These are phyloP conservation scores for Cutaneotrichosporon sp. DNA, from an alignment of 1,284 basidiomycete species.

Conservation along the genomic window DNA sequence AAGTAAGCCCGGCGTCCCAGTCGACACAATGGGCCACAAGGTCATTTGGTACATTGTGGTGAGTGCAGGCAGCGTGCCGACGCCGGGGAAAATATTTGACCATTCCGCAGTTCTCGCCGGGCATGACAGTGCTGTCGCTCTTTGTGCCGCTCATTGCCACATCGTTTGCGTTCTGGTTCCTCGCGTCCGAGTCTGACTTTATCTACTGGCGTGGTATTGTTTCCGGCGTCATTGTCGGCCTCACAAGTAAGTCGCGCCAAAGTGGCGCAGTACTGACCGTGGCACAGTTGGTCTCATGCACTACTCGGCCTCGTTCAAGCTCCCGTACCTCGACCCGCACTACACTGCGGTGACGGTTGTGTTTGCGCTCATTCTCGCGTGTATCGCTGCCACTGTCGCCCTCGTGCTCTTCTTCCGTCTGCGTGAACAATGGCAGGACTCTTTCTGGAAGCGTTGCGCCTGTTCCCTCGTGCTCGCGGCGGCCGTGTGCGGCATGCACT, in stretches of 20 bases:
- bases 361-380: slow-evolving; percentile 50
- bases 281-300: slow-evolving; percentile 48
- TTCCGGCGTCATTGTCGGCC: slow-evolving; percentile 66
- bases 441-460: slow-evolving; percentile 50
- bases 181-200: slow-evolving; percentile 48
- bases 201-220: slow-evolving; percentile 44
- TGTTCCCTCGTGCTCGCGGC: slow-evolving; percentile 48
- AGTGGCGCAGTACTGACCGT: slow-evolving; percentile 14
- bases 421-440: slow-evolving; percentile 51
- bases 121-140: slow-evolving; percentile 51
- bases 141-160: slow-evolving; percentile 51
- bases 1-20: neutral
- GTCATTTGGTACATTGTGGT: slow-evolving; percentile 45
- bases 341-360: slow-evolving; percentile 48
- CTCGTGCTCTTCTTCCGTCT: slow-evolving; percentile 52
- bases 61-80: slow-evolving; percentile 14
- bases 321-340: slow-evolving; percentile 35
- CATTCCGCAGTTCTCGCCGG: slow-evolving; percentile 43
- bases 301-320: slow-evolving; percentile 50
- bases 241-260: slow-evolving; percentile 60
- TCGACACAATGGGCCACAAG: neutral
- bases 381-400: slow-evolving; percentile 49
- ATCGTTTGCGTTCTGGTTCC: slow-evolving; percentile 50
- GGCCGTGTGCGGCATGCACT: slow-evolving; percentile 54
- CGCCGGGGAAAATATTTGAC: neutral